Evolutionary conservation across 495 filamentous ascomycete genomes (phyloP), one percentile per base, ranked within the genome.

Genomic region (Talaromyces thailandensis): DNA sequence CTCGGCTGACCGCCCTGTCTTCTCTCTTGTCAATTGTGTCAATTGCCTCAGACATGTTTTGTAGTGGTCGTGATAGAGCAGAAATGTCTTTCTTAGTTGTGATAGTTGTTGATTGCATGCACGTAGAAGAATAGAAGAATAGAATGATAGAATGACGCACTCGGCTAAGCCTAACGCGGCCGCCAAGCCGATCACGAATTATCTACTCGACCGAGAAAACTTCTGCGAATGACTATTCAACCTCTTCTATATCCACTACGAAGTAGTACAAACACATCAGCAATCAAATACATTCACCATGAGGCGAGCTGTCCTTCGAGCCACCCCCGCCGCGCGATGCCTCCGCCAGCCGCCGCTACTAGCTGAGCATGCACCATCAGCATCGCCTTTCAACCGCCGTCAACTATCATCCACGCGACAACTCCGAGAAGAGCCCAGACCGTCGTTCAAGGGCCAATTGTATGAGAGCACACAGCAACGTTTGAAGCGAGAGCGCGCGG

Each of bases 391-490:
- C 9, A 6, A n/a, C 14, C 40, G 40, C n/a, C 59, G 59, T 14
- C 40, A 52, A 9, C 21, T 61, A 2, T 21, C 37, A 23, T 61
- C 59, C 25, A 28, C 37, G 23, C 40, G 43, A 31, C 59, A 61
- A 31, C 24, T 31, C 14, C 59, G 16, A 32, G 59, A 61, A 37
- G 59, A 61, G 25, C 59, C 21, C 24, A 50, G 18, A 7, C 67
- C 74, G 51, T 83, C 84, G 3, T 97, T 98, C 79, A 85, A 89
- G 65, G 88, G 86, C 18, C 94, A 98, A 77, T 76, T 98, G 62
- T 92, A 91, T 62, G 85, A 94, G 67, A 95, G 90, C 66, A 93
- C 93, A 32, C 78, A 84, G 60, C 78, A 86, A 66, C 86, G 94
- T 11, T 74, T 97, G 61, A 79, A 87, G 68, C 79, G 86, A 25